These are phyloP conservation scores for Colletotrichum destructivum DNA, from an alignment of 2,329 filamentous ascomycete genomes.

Conservation along the genomic window DNA sequence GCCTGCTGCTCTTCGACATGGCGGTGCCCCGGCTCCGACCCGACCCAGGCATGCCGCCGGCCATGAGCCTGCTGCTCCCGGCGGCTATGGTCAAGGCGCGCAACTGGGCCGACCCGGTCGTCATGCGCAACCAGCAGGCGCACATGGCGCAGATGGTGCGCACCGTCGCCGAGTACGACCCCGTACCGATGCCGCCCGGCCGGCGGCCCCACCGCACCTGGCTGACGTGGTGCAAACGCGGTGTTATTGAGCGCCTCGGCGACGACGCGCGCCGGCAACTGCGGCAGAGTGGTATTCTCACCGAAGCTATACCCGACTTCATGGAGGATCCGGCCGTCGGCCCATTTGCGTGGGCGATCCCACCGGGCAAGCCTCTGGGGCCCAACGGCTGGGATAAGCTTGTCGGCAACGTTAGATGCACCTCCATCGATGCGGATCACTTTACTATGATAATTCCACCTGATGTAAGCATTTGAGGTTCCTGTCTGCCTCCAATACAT, in stretches of 20 bases:
- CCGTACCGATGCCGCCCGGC: not conserved
- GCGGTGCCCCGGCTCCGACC: slow-evolving; percentile 3
- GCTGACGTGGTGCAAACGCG: slow-evolving; percentile 1
- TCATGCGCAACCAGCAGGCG: slow-evolving; percentile 2
- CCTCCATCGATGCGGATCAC: slow-evolving; percentile 1
- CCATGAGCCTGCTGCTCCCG: not conserved
- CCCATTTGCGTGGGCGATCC: slow-evolving; percentile 1
- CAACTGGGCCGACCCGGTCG: not conserved
- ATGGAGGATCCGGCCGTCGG: slow-evolving; percentile 1
- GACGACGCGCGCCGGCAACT: not conserved
- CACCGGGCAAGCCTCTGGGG: not conserved
- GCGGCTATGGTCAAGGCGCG: not conserved
- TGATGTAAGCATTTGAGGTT: not conserved
- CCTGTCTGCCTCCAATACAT: not conserved
- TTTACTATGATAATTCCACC: slow-evolving; percentile 4
- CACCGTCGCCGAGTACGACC: slow-evolving; percentile 1
- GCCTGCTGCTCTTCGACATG: not conserved
- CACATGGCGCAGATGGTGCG: slow-evolving; percentile 5
- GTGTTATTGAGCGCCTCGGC: not conserved
- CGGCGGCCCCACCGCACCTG: not conserved
- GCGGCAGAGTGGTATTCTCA: not conserved
- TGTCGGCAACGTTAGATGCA: slow-evolving; percentile 2
- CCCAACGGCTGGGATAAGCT: slow-evolving; percentile 1
- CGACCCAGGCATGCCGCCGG: slow-evolving; percentile 1
- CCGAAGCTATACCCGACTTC: not conserved